Evolutionary conservation across 352 stramenopile genomes (phyloP).

Genomic region (Phytophthora pinifolia): DNA sequence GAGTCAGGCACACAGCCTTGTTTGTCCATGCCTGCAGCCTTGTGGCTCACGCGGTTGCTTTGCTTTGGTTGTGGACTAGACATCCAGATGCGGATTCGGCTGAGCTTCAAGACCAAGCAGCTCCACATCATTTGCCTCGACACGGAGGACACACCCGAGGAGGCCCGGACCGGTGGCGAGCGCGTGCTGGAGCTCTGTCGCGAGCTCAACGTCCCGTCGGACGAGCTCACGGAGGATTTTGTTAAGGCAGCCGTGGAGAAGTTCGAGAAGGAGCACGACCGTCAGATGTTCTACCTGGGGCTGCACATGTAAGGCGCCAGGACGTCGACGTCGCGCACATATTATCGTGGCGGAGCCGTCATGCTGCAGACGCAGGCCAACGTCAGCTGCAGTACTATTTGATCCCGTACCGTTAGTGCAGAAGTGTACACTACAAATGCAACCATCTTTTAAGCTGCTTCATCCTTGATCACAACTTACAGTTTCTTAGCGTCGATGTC

Average conservation of each 20-base stretch:
- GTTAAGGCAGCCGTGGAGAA: slow-evolving; percentile 44
- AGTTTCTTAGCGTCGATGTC: too few species aligned
- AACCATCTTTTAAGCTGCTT: neutral
- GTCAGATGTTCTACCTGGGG: slow-evolving; percentile 51
- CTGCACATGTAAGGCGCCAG: slow-evolving; percentile 38
- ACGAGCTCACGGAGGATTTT: slow-evolving; percentile 41
- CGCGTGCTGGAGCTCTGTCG: slow-evolving; percentile 58
- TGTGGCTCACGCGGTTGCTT: neutral
- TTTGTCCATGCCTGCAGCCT: slow-evolving; percentile 6
- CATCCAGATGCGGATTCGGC: slow-evolving; percentile 48
- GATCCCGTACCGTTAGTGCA: slow-evolving; percentile 15
- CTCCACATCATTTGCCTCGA: slow-evolving; percentile 85
- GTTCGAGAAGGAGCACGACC: slow-evolving; percentile 43
- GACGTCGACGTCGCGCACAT: neutral
- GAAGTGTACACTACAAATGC: slow-evolving; percentile 19
- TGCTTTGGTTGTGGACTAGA: slow-evolving; percentile 26
- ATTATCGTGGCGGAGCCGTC: slow-evolving; percentile 3
- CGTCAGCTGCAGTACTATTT: slow-evolving; percentile 1
- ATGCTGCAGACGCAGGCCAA: neutral
- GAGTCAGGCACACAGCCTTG: slow-evolving; percentile 6
- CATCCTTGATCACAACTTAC: too few species aligned
- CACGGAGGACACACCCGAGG: slow-evolving; percentile 68
- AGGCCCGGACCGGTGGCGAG: slow-evolving; percentile 49
- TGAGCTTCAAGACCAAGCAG: slow-evolving; percentile 47
- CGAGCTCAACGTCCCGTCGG: slow-evolving; percentile 34